Evolutionary conservation across 345 rosid genomes (phyloP).

Genomic region (Eucalyptus cloeziana): DNA sequence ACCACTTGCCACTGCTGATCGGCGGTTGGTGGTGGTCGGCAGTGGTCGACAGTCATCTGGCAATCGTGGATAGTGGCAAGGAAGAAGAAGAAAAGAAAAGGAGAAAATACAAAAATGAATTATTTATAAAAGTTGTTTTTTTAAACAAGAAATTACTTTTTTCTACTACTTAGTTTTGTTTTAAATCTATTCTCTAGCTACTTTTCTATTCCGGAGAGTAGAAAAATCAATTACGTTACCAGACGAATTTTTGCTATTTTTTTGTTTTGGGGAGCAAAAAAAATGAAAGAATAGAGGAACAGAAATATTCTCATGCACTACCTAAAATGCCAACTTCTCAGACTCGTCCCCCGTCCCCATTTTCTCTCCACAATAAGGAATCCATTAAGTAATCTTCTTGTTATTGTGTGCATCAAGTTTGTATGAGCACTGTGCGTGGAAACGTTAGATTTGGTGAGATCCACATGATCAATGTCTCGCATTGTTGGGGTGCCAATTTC

Average conservation of each 20-base stretch:
- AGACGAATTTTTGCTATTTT: too few species aligned
- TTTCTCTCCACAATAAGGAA: not conserved
- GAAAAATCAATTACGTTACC: fast-evolving
- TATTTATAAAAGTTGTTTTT: too few species aligned
- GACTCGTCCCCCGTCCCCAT: not conserved
- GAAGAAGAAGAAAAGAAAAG: too few species aligned
- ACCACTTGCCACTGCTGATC: fast-evolving
- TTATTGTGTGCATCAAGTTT: not conserved
- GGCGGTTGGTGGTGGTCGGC: fast-evolving
- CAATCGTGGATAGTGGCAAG: too few species aligned
- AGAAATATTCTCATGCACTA: too few species aligned
- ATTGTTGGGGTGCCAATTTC: not conserved
- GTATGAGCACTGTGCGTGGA: not conserved
- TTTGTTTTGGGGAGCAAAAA: too few species aligned
- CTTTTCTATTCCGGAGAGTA: too few species aligned
- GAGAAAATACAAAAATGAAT: too few species aligned
- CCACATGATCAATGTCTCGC: not conserved
- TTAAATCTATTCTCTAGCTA: too few species aligned
- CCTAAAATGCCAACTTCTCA: not conserved
- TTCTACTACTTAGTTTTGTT: too few species aligned
- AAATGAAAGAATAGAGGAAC: too few species aligned
- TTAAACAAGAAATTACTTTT: too few species aligned
- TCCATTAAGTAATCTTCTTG: not conserved
- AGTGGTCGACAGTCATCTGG: fast-evolving
- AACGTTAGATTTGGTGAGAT: not conserved